Evolutionary conservation across 164 flowering plant genomes (phyloP).

Genomic region (Echeveria elegans): DNA sequence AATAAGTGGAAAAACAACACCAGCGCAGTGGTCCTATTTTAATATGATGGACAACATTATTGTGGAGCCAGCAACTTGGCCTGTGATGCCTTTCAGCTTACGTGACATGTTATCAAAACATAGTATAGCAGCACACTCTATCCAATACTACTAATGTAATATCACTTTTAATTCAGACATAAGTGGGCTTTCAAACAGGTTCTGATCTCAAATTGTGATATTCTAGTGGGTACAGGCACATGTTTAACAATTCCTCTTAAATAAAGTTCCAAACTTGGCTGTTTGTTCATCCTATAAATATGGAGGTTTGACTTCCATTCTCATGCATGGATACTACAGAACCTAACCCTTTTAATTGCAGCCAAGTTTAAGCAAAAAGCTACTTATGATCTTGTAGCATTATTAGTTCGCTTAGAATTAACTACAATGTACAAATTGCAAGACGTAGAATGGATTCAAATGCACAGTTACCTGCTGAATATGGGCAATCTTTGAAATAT

Average conservation of each 20-base stretch:
- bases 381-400: not conserved
- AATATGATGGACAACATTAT: too few relatives aligned
- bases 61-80: not conserved
- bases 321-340: too few relatives aligned
- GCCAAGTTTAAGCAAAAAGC: too few relatives aligned
- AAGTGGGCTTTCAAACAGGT: not conserved
- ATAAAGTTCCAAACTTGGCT: not conserved
- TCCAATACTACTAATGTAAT: not conserved
- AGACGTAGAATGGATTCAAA: not conserved
- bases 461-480: conserved; percentile 42
- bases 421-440: not conserved
- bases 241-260: not conserved
- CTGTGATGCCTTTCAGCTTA: not conserved
- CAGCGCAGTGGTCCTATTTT: not conserved
- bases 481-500: conserved; percentile 31
- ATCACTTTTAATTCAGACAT: not conserved
- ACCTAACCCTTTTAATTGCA: too few relatives aligned
- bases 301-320: not conserved
- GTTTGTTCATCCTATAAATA: not conserved
- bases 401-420: not conserved
- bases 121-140: not conserved
- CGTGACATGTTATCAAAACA: not conserved
- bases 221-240: not conserved
- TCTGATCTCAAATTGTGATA: not conserved
- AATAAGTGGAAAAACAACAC: not conserved